These are phyloP conservation scores for Phytopythium cucurbitacearum DNA, from an alignment of 352 stramenopile species.

Conservation along the genomic window DNA sequence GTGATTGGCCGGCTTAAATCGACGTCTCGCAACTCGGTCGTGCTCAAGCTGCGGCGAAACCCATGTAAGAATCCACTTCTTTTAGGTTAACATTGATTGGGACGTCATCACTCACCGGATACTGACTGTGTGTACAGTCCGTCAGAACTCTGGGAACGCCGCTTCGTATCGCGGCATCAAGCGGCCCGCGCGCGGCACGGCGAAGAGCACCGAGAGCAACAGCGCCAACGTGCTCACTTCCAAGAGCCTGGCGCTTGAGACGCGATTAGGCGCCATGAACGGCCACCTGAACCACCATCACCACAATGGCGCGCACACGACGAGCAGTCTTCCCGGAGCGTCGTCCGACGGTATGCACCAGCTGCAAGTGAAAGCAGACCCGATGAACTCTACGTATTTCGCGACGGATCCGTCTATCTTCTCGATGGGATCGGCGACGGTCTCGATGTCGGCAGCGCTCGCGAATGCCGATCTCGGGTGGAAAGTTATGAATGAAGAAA, in stretches of 20 bases:
- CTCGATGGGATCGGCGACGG: slow-evolving; percentile 37
- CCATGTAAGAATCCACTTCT: slow-evolving; percentile 50
- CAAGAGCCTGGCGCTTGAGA: slow-evolving; percentile 69
- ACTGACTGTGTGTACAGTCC: slow-evolving; percentile 31
- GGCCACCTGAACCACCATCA: slow-evolving; percentile 17
- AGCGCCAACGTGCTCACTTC: slow-evolving; percentile 71
- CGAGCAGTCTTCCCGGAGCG: slow-evolving; percentile 5
- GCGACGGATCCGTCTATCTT: slow-evolving; percentile 56
- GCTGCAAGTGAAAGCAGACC: slow-evolving; percentile 54
- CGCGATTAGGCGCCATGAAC: slow-evolving; percentile 45
- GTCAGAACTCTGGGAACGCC: slow-evolving; percentile 52
- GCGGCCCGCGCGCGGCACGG: slow-evolving; percentile 38
- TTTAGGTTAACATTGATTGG: not conserved
- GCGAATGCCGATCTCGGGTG: slow-evolving; percentile 29
- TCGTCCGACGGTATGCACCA: slow-evolving; percentile 14
- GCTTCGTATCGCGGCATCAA: slow-evolving; percentile 58
- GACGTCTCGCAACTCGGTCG: slow-evolving; percentile 71
- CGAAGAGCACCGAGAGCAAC: slow-evolving; percentile 61
- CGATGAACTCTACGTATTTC: slow-evolving; percentile 67
- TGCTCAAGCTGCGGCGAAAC: slow-evolving; percentile 76
- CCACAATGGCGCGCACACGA: slow-evolving; percentile 16
- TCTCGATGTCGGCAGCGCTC: slow-evolving; percentile 18
- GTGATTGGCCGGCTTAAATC: slow-evolving; percentile 78
- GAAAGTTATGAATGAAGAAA: slow-evolving; percentile 49
- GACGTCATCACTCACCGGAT: not conserved